phyloP scores from a whole-genome alignment of 805 yeast genomes.

The Suhomyces vadensis region DNA sequence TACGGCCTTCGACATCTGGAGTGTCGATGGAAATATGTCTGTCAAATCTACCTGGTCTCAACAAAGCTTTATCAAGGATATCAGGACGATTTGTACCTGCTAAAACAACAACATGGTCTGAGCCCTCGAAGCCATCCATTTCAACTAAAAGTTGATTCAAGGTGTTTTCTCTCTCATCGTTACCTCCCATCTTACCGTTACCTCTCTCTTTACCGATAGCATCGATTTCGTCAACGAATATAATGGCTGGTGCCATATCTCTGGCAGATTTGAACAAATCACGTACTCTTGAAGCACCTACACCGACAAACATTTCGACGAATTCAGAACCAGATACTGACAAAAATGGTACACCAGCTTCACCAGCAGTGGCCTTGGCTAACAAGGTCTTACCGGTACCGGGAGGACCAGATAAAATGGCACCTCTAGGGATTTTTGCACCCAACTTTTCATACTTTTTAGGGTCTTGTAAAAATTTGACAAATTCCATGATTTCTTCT shows the following conservation, averaged over 20 bases:
- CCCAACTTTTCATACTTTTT: conserved; percentile 82
- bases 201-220: conserved; percentile 89
- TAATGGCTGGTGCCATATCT: conserved; percentile 85
- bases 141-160: conserved; percentile 90
- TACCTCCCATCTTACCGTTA: conserved; percentile 73
- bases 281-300: conserved; percentile 93
- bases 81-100: conserved; percentile 96
- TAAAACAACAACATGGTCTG: conserved; percentile 87
- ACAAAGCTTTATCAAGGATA: conserved; percentile 81
- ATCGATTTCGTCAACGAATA: conserved; percentile 92
- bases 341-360: conserved; percentile 90
- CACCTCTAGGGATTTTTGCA: conserved; percentile 95
- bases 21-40: conserved; percentile 83
- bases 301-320: conserved; percentile 97
- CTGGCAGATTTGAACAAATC: conserved; percentile 89
- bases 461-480: conserved; percentile 83
- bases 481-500: conserved; percentile 95
- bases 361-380: conserved; percentile 96
- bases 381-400: conserved; percentile 95
- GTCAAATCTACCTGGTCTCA: conserved; percentile 95
- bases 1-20: conserved; percentile 89
- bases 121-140: conserved; percentile 90
- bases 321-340: conserved; percentile 93
- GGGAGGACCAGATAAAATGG: conserved; percentile 91
- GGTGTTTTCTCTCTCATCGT: conserved; percentile 93